Conservation (phyloP, 148 eudicot species). For the Rhododendron griersonianum region DNA sequence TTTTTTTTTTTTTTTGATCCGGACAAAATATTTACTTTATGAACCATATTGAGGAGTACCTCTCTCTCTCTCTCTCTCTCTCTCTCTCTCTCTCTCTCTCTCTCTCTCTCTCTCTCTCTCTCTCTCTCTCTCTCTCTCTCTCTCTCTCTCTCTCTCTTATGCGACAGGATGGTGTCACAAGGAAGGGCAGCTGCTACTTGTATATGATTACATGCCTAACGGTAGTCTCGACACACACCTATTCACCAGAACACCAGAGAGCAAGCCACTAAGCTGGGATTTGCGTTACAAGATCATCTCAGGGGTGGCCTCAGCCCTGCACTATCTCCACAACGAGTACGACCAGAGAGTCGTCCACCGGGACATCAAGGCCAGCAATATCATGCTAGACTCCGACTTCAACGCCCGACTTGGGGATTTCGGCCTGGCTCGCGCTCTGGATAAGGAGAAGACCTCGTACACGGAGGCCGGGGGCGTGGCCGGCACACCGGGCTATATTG, state of each 20-base stretch:
- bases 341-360: conserved; percentile 78
- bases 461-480: conserved; percentile 59
- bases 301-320: conserved; percentile 53
- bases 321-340: conserved; percentile 68
- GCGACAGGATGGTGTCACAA: conserved; percentile 51
- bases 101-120: too few relatives aligned
- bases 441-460: conserved; percentile 60
- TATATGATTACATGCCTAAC: conserved; percentile 87
- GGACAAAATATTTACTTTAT: too few relatives aligned
- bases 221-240: conserved; percentile 79
- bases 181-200: conserved; percentile 58
- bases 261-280: conserved; percentile 35
- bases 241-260: conserved; percentile 19
- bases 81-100: background rate
- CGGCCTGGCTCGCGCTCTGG: conserved; percentile 81
- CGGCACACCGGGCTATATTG: conserved; percentile 85
- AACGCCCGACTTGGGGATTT: conserved; percentile 83
- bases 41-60: too few relatives aligned
- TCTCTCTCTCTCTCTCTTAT: background rate
- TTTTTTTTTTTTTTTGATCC: too few relatives aligned
- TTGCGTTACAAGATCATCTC: conserved; percentile 43
- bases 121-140: background rate
- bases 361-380: conserved; percentile 82
- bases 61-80: too few relatives aligned
- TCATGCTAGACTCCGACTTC: conserved; percentile 73